Conservation (phyloP, 306 rosid species). For the Rosa multiflora region DNA sequence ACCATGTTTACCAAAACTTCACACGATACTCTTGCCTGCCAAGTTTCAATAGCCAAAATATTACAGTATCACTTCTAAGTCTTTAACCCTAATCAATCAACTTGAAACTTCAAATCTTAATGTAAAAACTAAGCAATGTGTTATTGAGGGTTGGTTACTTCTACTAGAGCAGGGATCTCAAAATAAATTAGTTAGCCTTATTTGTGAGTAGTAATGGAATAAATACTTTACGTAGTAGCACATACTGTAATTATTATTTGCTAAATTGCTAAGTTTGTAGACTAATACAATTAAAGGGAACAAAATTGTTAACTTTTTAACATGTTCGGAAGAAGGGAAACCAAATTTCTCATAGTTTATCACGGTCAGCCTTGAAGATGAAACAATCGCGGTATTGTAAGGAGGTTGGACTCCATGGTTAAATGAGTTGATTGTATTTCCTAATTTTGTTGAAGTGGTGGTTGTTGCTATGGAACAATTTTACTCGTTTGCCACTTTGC, state of each 20-base stretch:
- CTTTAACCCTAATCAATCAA: background rate
- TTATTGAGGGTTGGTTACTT: no score
- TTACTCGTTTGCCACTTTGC: no score
- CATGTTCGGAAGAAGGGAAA: no score
- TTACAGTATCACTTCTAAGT: background rate
- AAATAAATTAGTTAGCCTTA: no score
- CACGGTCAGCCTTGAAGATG: no score
- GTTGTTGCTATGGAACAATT: no score
- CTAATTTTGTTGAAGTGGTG: no score
- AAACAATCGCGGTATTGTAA: no score
- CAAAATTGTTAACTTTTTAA: background rate
- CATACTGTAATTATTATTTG: background rate
- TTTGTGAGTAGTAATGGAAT: background rate
- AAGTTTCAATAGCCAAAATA: background rate
- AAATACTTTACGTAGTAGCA: no score
- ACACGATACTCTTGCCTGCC: constrained; percentile 62
- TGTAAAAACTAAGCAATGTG: background rate
- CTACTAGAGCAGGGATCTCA: background rate
- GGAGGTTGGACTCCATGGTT: no score
- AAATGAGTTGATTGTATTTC: no score
- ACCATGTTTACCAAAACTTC: constrained; percentile 47
- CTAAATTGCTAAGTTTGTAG: background rate
- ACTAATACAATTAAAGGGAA: background rate
- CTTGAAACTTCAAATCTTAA: background rate
- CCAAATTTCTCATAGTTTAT: no score